Evolutionary conservation across 495 filamentous ascomycete genomes (phyloP).

Genomic region (Paragyromitra xinjiangensis): DNA sequence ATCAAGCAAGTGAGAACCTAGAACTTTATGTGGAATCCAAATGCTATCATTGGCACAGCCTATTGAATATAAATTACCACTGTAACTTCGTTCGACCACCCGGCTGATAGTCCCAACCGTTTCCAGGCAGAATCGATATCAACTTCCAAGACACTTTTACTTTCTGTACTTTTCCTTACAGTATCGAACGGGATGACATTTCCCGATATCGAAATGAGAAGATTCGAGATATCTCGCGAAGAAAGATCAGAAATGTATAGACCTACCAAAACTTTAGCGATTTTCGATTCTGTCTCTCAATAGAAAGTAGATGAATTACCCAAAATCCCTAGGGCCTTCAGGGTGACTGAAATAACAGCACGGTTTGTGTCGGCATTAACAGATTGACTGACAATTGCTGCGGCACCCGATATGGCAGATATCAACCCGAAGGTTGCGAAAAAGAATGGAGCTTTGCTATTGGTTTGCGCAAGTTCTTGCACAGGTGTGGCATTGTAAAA

Average conservation of each 20-base stretch:
- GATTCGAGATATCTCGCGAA: slow-evolving; percentile 67
- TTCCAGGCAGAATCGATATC: slow-evolving; percentile 83
- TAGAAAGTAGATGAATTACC: slow-evolving; percentile 63
- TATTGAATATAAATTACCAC: slow-evolving; percentile 66
- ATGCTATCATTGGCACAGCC: neutral
- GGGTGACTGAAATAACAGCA: slow-evolving; percentile 68
- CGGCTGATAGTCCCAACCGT: slow-evolving; percentile 71
- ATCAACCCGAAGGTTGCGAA: slow-evolving; percentile 81
- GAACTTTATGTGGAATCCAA: too few relatives aligned
- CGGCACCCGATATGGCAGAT: slow-evolving; percentile 88
- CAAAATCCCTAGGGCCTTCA: slow-evolving; percentile 84
- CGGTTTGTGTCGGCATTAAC: slow-evolving; percentile 68
- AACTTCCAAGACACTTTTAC: slow-evolving; percentile 73
- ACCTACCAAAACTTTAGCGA: slow-evolving; percentile 59
- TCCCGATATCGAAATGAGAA: slow-evolving; percentile 81
- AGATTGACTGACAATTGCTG: slow-evolving; percentile 72
- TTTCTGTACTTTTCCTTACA: slow-evolving; percentile 67
- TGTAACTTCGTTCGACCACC: slow-evolving; percentile 85
- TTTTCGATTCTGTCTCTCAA: slow-evolving; percentile 5
- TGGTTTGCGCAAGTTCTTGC: slow-evolving; percentile 63
- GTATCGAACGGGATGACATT: slow-evolving; percentile 72
- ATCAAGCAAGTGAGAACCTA: too few relatives aligned
- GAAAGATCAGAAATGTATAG: slow-evolving; percentile 75
- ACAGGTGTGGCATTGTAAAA: slow-evolving; percentile 80
- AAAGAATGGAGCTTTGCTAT: slow-evolving; percentile 57